Base-by-base conservation (phyloP, 2,329 filamentous ascomycete genomes). In the Penicillium sp. region DNA sequence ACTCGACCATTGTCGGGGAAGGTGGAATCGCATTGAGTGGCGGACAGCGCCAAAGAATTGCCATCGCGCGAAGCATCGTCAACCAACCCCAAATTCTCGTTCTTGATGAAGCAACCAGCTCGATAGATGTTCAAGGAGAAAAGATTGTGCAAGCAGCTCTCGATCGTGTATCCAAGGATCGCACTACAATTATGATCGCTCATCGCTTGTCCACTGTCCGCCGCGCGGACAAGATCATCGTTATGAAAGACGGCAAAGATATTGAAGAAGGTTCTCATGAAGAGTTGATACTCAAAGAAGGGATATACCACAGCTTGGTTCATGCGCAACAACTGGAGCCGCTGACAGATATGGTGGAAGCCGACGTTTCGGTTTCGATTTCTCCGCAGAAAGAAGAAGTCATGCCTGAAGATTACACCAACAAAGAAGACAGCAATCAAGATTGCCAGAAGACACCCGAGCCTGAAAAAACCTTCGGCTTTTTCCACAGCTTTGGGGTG, bases 31-130 rank as follows among this genome's bases (percentile, higher is more conserved):
- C 89, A 68, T 77, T 95, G 1, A 91, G 88, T 11, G 88, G 90
- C n/a, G 91, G 91, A 0, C 90, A 96, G 69, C 84, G 89, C n/a
- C 90, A 95, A 69, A 84, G 91, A 5, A 81, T 95, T 25, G 87
- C 89, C 2, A 91, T 91, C 58, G 88, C 88, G 0, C 79, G 88
- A 8, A 86, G 86, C 11, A 85, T 91, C 28, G 79, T 91, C 50
- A 84, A 86, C 43, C 77, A 84, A 48, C 88, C 88, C 0, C 75
- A 78, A 0, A 83, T 91, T 2, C 73, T 91, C 3, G 81, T 91
- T 6, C 76, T 94, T 8, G 88, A 94, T 65, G 88, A 93, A 71
- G 89, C 89, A 1, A 91, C 88, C 0, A 88, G 84, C 55, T 86
- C 88, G 14, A 80, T 85, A 36, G 82, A 85, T 60, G 79, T 82